Conservation (phyloP, 805 yeast species). For the Candida methanosorbosa region DNA sequence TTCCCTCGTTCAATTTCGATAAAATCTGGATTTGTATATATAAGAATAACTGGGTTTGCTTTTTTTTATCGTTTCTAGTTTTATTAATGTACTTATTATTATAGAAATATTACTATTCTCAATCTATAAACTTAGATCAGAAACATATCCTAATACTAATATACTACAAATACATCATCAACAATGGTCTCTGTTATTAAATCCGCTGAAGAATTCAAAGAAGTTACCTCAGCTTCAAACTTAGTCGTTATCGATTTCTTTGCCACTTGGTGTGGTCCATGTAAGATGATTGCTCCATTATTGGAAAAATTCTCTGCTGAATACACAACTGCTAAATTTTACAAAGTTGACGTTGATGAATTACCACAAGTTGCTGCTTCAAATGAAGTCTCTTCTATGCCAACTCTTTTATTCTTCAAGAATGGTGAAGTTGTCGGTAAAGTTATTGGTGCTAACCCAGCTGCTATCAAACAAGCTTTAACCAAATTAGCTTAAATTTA, state of each 20-base stretch:
- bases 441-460: slow-evolving; percentile 88
- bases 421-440: slow-evolving; percentile 70
- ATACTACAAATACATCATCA: background rate
- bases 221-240: slow-evolving; percentile 51
- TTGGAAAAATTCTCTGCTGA: slow-evolving; percentile 70
- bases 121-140: too few species aligned
- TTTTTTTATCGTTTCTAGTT: too few species aligned
- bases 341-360: slow-evolving; percentile 89
- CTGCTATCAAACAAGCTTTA: slow-evolving; percentile 61
- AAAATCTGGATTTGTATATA: too few species aligned
- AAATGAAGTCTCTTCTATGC: slow-evolving; percentile 49
- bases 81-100: too few species aligned
- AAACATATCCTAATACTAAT: too few species aligned
- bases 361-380: slow-evolving; percentile 68
- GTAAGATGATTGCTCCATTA: slow-evolving; percentile 95
- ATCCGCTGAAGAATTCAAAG: slow-evolving; percentile 50
- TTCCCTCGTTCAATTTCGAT: too few species aligned
- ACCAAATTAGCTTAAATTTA: slow-evolving; percentile 19
- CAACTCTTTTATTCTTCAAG: slow-evolving; percentile 68
- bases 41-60: too few species aligned
- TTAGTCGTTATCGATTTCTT: slow-evolving; percentile 91
- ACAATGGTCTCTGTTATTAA: slow-evolving; percentile 47
- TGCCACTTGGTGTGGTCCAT: slow-evolving; percentile 99
- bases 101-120: too few species aligned
- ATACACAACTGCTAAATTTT: slow-evolving; percentile 63